Evolutionary conservation across 2,329 filamentous ascomycete species (phyloP).

Genomic region (Parascedosporium putredinis): DNA sequence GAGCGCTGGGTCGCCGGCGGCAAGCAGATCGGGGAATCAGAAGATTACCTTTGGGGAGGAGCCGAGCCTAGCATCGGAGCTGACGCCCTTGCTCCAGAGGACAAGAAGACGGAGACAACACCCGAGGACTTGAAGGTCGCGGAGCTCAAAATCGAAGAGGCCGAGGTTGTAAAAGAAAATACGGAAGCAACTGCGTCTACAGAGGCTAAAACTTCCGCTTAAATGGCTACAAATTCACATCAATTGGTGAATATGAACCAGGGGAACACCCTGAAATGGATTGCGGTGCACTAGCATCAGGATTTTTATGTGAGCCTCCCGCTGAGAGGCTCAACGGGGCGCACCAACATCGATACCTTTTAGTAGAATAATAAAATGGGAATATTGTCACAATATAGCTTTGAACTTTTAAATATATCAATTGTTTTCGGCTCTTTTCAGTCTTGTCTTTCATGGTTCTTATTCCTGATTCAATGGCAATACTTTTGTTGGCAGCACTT

Average conservation of each 20-base stretch:
- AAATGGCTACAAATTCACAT: background rate
- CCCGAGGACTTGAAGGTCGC: slow-evolving; percentile 22
- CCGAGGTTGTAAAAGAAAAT: slow-evolving; percentile 7
- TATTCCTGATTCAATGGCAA: too few relatives aligned
- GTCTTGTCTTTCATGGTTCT: too few relatives aligned
- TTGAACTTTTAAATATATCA: too few relatives aligned
- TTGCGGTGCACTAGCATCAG: background rate
- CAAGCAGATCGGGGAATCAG: slow-evolving; percentile 73
- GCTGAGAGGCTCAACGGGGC: too few relatives aligned
- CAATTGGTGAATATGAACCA: background rate
- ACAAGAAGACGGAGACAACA: background rate
- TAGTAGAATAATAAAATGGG: too few relatives aligned
- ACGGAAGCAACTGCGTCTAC: slow-evolving; percentile 3
- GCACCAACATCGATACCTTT: too few relatives aligned
- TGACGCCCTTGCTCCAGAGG: background rate
- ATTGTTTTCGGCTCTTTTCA: too few relatives aligned
- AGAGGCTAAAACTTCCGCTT: slow-evolving; percentile 11
- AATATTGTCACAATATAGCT: too few relatives aligned
- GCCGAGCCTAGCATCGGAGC: background rate
- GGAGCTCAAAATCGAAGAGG: slow-evolving; percentile 19
- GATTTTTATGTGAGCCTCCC: too few relatives aligned
- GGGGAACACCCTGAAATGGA: background rate
- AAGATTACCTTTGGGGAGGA: slow-evolving; percentile 70
- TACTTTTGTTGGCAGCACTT: too few relatives aligned
- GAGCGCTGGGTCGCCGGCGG: slow-evolving; percentile 72